Evolutionary conservation across 495 filamentous ascomycete genomes (phyloP).

Genomic region (Aspergillus conjunctus): DNA sequence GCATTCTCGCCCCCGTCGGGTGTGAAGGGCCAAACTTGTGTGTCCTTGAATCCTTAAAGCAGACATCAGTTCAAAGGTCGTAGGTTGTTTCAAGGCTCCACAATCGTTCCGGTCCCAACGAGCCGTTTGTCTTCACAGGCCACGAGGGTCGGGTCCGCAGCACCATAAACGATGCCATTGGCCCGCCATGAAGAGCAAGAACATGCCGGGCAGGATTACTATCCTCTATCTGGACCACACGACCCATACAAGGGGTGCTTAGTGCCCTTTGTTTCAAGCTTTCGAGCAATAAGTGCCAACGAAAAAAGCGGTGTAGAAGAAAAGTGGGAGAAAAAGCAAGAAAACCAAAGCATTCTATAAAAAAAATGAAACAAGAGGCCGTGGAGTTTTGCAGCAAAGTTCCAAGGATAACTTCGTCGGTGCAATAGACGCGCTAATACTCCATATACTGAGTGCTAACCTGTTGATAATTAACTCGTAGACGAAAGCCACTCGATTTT

Average conservation of each 20-base stretch:
- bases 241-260: constrained; percentile 17
- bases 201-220: constrained; percentile 20
- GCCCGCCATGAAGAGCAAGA: constrained; percentile 15
- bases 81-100: constrained; percentile 17
- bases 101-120: constrained; percentile 12
- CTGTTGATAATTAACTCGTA: not conserved
- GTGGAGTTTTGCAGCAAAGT: too few species aligned
- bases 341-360: not conserved
- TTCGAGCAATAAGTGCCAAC: constrained; percentile 9
- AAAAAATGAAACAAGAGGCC: constrained; percentile 2
- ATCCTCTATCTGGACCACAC: constrained; percentile 20
- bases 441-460: not conserved
- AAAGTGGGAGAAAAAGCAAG: constrained; percentile 7
- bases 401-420: too few species aligned
- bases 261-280: constrained; percentile 25
- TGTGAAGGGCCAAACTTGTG: not conserved
- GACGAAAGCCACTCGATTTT: not conserved
- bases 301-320: constrained; percentile 29
- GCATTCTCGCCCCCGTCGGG: not conserved
- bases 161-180: constrained; percentile 19
- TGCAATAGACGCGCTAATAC: too few species aligned
- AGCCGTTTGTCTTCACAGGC: not conserved
- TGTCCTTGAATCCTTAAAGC: not conserved
- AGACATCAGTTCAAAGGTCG: not conserved
- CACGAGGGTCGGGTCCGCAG: constrained; percentile 9